phyloP scores from a whole-genome alignment of 1,139 yeast genomes.

The Magnusiomyces suaveolens region DNA sequence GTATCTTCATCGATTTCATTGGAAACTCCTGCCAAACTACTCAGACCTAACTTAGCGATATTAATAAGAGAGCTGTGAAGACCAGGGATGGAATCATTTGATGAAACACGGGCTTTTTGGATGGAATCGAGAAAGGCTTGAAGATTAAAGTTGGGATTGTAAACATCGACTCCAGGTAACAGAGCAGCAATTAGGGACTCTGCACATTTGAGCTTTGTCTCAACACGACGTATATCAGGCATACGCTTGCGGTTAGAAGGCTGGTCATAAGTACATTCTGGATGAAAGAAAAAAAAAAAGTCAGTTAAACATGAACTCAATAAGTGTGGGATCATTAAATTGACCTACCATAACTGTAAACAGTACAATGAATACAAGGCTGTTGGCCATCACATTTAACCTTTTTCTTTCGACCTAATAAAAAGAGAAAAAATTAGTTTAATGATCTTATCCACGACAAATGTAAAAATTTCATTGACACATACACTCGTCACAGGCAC shows the following conservation, averaged over 20 bases:
- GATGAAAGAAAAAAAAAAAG: slow-evolving; percentile 8
- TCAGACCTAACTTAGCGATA: neutral
- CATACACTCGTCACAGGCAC: slow-evolving; percentile 78
- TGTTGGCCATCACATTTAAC: slow-evolving; percentile 82
- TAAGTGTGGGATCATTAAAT: neutral
- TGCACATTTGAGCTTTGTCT: slow-evolving; percentile 31
- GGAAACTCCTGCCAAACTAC: slow-evolving; percentile 5
- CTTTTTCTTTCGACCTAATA: slow-evolving; percentile 44
- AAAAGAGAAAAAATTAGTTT: neutral
- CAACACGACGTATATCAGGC: slow-evolving; percentile 33
- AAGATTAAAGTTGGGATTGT: slow-evolving; percentile 40
- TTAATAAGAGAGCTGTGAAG: slow-evolving; percentile 4
- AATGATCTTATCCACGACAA: neutral
- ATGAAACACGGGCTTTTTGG: slow-evolving; percentile 6
- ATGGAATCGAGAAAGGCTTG: slow-evolving; percentile 33
- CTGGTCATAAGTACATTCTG: slow-evolving; percentile 59
- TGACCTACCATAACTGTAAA: slow-evolving; percentile 65
- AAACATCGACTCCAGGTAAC: slow-evolving; percentile 44
- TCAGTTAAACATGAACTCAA: neutral
- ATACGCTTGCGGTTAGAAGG: slow-evolving; percentile 55
- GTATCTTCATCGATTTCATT: slow-evolving; percentile 14
- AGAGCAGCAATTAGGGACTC: slow-evolving; percentile 36
- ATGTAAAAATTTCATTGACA: slow-evolving; percentile 9
- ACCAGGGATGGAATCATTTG: slow-evolving; percentile 5
- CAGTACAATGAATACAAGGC: slow-evolving; percentile 86